These are phyloP conservation scores for Sugiyamaella valdiviana DNA, from an alignment of 805 yeast genomes.

Conservation along the genomic window DNA sequence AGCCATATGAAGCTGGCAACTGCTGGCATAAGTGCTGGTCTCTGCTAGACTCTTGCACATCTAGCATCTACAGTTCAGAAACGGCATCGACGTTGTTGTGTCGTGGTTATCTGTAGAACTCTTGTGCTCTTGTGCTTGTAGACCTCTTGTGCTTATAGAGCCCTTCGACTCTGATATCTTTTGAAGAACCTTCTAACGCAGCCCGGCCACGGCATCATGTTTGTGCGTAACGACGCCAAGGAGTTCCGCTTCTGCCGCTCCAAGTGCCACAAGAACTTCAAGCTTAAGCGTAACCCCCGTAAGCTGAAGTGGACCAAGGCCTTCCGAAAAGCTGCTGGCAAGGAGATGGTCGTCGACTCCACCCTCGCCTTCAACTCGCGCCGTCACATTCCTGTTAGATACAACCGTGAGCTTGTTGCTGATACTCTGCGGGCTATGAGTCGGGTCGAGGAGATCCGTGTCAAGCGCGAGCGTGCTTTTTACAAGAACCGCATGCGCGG, in stretches of 20 bases:
- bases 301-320: conserved; percentile 98
- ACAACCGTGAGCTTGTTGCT: conserved; percentile 92
- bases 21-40: too few species aligned
- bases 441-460: conserved; percentile 92
- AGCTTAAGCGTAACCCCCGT: conserved; percentile 97
- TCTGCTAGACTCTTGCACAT: too few species aligned
- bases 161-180: not conserved
- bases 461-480: conserved; percentile 95
- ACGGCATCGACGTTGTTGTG: too few species aligned
- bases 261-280: conserved; percentile 95
- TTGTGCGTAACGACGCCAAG: conserved; percentile 96
- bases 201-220: conserved; percentile 92
- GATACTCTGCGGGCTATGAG: conserved; percentile 93
- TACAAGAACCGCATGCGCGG: conserved; percentile 99
- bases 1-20: too few species aligned
- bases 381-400: conserved; percentile 96
- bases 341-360: conserved; percentile 95
- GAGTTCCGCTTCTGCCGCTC: conserved; percentile 97
- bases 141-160: not conserved
- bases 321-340: conserved; percentile 97
- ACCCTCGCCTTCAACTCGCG: conserved; percentile 94
- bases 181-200: conserved; percentile 2
- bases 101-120: too few species aligned
- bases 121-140: not conserved
- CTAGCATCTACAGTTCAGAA: too few species aligned